Conservation (phyloP, 331 rosid genomes). For the Quercus phellos region DNA sequence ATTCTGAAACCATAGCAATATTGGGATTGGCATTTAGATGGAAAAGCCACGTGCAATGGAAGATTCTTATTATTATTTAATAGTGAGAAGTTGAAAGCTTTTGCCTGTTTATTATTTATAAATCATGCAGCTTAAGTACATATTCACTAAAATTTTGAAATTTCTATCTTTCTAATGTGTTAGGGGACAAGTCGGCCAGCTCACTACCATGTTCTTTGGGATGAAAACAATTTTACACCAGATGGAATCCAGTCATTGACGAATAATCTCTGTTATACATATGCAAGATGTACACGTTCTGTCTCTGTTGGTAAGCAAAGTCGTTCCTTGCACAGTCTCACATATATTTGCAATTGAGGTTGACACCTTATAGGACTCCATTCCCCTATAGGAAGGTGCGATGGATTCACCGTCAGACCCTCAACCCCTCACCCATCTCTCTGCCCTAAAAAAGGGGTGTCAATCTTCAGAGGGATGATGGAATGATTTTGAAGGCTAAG, state of each 20-base stretch:
- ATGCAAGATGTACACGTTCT: constrained; percentile 94
- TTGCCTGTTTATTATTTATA: neutral
- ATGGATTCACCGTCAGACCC: neutral
- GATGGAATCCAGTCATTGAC: constrained; percentile 94
- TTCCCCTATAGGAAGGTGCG: neutral
- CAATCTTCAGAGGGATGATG: neutral
- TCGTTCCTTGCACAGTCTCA: neutral
- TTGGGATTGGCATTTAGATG: neutral
- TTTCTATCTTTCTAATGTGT: neutral
- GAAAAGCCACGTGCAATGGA: neutral
- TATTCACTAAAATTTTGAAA: neutral
- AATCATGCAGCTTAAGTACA: neutral
- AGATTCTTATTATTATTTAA: neutral
- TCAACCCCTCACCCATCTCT: neutral
- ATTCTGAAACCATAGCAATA: neutral
- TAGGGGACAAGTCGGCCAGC: constrained; percentile 99
- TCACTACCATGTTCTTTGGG: constrained; percentile 98
- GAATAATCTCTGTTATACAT: constrained; percentile 90
- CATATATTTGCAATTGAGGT: neutral
- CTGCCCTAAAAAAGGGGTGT: neutral
- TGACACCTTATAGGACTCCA: neutral
- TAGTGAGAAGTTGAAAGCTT: neutral
- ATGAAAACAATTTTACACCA: constrained; percentile 91
- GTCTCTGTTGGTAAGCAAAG: constrained; percentile 83
- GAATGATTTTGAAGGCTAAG: neutral